Percentiles rank a stretch among this genome's conserved stretches.
phyloP scores from a whole-genome alignment of 2,329 filamentous ascomycete genomes.

The Passalora sequoiae region DNA sequence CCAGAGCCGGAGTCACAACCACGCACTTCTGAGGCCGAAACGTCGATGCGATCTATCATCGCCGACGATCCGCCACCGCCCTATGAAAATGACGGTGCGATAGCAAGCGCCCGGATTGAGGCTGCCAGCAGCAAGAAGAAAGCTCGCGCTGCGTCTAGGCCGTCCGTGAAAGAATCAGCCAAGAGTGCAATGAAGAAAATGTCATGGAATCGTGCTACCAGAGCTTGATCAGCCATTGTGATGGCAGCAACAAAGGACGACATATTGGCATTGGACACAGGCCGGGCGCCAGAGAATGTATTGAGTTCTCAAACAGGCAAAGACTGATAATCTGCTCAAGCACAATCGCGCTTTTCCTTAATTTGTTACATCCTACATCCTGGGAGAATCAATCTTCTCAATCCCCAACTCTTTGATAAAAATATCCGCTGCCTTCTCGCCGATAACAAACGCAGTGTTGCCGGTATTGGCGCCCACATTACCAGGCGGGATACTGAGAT shows the following conservation, averaged over 20 bases:
- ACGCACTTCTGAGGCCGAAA: background rate
- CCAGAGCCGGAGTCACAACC: background rate
- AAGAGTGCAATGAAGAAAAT: slow-evolving; percentile 1
- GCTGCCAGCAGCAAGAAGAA: too few species aligned
- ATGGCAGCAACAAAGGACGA: too few species aligned
- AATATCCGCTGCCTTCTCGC: slow-evolving; percentile 40
- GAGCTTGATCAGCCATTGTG: background rate
- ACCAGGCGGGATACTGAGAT: slow-evolving; percentile 40
- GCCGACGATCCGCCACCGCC: background rate
- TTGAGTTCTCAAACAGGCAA: too few species aligned
- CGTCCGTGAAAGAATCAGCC: slow-evolving; percentile 1
- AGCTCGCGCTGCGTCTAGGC: background rate
- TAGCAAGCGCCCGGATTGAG: background rate
- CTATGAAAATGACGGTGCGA: background rate
- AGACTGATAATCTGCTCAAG: too few species aligned
- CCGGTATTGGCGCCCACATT: slow-evolving; percentile 46
- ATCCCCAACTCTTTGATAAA: slow-evolving; percentile 39
- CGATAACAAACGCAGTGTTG: slow-evolving; percentile 42
- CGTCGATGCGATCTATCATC: too few species aligned
- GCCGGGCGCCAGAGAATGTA: too few species aligned
- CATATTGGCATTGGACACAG: too few species aligned
- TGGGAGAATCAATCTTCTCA: slow-evolving; percentile 15
- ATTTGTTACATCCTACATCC: too few species aligned
- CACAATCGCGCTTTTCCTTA: too few species aligned
- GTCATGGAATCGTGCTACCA: background rate